Percentiles rank a stretch among this genome's conserved stretches.
phyloP scores from a whole-genome alignment of 352 stramenopile species.

The Pythium sukuiense region DNA sequence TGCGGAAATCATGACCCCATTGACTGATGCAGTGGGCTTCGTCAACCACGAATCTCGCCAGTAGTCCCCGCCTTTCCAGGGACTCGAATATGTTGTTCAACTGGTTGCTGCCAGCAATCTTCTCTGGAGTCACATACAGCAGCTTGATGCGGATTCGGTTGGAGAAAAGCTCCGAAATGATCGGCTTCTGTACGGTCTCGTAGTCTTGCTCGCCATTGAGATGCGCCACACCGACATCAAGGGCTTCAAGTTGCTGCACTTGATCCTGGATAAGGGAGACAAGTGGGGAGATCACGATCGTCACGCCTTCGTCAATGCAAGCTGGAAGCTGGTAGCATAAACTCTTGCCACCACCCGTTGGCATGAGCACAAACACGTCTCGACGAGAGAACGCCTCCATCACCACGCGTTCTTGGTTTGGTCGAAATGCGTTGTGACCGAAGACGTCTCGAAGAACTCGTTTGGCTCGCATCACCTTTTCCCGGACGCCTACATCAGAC shows the following conservation, averaged over 20 bases:
- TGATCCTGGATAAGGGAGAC: conserved; percentile 99
- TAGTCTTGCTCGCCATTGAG: conserved; percentile 89
- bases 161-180: conserved; percentile 87
- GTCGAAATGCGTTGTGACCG: conserved; percentile 94
- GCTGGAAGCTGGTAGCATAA: conserved; percentile 97
- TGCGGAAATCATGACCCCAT: conserved; percentile 99
- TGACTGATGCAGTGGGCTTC: conserved; percentile 96
- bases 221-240: conserved; percentile 89
- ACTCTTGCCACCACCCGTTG: conserved; percentile 98
- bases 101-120: conserved; percentile 90
- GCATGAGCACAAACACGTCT: conserved; percentile 99
- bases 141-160: conserved; percentile 92
- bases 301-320: conserved; percentile 89
- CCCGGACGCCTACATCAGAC: conserved; percentile 46
- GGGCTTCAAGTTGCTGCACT: conserved; percentile 93
- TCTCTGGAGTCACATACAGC: conserved; percentile 98
- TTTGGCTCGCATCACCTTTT: conserved; percentile 75
- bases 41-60: conserved; percentile 98
- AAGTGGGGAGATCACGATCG: conserved; percentile 98
- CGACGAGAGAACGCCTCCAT: conserved; percentile 88
- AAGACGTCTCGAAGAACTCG: conserved; percentile 89
- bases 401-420: conserved; percentile 95
- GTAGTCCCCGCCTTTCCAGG: conserved; percentile 67
- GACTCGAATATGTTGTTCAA: conserved; percentile 86
- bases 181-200: conserved; percentile 80